A percentile compares a stretch with the other conserved stretches of the same genome.
phyloP scores from a whole-genome alignment of 345 rosid species.

The Excoecaria cochinchinensis region DNA sequence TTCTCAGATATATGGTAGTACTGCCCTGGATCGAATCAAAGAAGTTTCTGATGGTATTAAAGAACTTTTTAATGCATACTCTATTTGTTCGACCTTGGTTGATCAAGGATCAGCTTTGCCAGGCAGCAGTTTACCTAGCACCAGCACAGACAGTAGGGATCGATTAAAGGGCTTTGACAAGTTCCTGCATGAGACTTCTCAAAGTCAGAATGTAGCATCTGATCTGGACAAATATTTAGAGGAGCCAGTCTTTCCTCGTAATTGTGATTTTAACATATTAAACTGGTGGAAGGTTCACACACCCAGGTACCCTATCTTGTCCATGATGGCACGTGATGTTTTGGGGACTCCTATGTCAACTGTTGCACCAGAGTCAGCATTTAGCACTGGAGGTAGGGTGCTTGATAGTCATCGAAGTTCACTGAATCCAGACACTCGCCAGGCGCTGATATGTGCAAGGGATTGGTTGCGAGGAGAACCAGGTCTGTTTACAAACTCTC shows the following conservation, averaged over 20 bases:
- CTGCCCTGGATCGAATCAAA: slow-evolving; percentile 77
- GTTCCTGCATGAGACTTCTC: slow-evolving; percentile 83
- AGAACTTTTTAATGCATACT: slow-evolving; percentile 79
- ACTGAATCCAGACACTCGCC: slow-evolving; percentile 58
- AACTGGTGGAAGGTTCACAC: slow-evolving; percentile 99
- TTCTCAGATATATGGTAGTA: slow-evolving; percentile 89
- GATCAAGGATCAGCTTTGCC: slow-evolving; percentile 80
- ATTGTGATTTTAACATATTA: slow-evolving; percentile 70
- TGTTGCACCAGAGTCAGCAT: slow-evolving; percentile 51
- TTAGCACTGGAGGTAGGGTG: slow-evolving; percentile 51
- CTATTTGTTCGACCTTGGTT: slow-evolving; percentile 70
- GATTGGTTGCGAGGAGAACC: slow-evolving; percentile 71
- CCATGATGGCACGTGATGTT: slow-evolving; percentile 93
- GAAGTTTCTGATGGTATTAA: slow-evolving; percentile 76
- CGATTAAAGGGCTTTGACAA: slow-evolving; percentile 86
- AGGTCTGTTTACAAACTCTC: slow-evolving; percentile 38
- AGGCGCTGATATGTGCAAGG: slow-evolving; percentile 80
- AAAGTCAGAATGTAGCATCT: slow-evolving; percentile 51
- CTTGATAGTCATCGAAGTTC: slow-evolving; percentile 58
- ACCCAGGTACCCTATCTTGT: slow-evolving; percentile 88
- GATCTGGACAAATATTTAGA: slow-evolving; percentile 89
- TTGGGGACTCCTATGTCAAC: slow-evolving; percentile 84
- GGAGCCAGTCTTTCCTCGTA: slow-evolving; percentile 87
- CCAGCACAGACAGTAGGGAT: slow-evolving; percentile 57
- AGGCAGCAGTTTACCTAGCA: slow-evolving; percentile 63